phyloP scores from a whole-genome alignment of 192 early-diverging fungal genomes.

The Phycomyces nitens region DNA sequence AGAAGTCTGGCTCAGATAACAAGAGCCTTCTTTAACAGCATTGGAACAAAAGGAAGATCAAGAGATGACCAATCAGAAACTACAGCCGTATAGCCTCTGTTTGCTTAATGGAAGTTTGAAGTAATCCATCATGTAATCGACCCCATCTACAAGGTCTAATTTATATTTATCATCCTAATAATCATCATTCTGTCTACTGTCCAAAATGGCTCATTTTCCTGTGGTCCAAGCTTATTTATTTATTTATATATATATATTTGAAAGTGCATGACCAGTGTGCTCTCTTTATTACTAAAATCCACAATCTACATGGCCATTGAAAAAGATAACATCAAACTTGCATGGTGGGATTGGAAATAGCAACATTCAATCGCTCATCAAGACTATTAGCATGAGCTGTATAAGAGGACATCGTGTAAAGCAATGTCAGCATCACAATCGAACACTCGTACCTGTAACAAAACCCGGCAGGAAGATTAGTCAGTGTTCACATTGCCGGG shows the following conservation, averaged over 20 bases:
- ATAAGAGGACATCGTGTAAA: conserved; percentile 58
- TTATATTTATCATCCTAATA: no score
- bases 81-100: neutral
- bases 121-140: no score
- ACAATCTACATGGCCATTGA: conserved; percentile 29
- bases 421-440: conserved; percentile 50
- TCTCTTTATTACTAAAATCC: neutral
- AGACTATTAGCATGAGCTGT: conserved; percentile 41
- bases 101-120: no score
- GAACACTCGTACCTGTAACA: conserved; percentile 57
- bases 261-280: neutral
- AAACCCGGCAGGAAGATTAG: conserved; percentile 70
- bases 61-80: neutral
- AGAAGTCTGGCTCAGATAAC: conserved; percentile 12
- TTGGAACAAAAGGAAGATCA: neutral
- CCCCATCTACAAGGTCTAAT: no score
- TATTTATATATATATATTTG: neutral
- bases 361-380: neutral
- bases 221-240: neutral
- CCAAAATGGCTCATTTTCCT: no score
- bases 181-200: no score
- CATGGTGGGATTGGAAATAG: conserved; percentile 29
- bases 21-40: conserved; percentile 2
- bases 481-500: conserved; percentile 71
- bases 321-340: conserved; percentile 39